These are phyloP conservation scores for Rhodotorula sp. DNA, from an alignment of 1,284 basidiomycete genomes.

Conservation along the genomic window DNA sequence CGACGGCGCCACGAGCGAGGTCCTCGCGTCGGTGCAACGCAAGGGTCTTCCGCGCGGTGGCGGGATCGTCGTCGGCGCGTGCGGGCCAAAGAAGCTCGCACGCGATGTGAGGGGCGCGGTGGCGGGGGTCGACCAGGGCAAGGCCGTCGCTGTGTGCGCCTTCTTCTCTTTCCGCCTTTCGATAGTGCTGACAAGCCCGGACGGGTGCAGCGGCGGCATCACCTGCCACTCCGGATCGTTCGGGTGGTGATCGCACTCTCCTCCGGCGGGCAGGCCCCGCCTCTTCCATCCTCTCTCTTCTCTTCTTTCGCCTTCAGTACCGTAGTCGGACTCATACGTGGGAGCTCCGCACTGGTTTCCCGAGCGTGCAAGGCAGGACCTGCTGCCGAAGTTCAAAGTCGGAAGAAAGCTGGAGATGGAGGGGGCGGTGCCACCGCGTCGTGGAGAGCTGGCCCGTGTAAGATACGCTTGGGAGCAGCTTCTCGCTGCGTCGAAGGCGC, in stretches of 20 bases:
- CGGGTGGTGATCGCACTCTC: conserved; percentile 3
- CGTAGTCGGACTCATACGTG: not conserved
- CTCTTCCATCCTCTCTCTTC: not conserved
- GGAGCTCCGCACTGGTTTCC: not conserved
- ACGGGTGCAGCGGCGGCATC: conserved; percentile 18
- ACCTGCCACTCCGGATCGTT: conserved; percentile 14
- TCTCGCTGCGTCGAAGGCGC: too few species aligned
- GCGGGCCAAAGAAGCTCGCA: conserved; percentile 17
- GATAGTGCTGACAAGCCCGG: not conserved
- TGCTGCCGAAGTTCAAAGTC: not conserved
- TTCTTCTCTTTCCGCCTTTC: not conserved
- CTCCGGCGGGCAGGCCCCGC: not conserved
- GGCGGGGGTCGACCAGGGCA: not conserved
- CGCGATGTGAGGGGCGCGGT: conserved; percentile 8
- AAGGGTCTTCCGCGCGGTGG: conserved; percentile 9
- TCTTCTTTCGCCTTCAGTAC: not conserved
- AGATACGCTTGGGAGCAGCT: too few species aligned
- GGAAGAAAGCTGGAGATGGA: too few species aligned
- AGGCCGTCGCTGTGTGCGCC: conserved; percentile 8
- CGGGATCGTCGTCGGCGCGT: conserved; percentile 19
- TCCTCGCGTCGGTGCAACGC: not conserved
- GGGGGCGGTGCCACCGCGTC: too few species aligned
- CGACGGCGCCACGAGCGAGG: not conserved
- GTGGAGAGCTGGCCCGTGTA: too few species aligned
- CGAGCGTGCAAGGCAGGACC: not conserved